These are phyloP conservation scores for Chaetothyriales sp. DNA, from an alignment of 2,329 filamentous ascomycete genomes.

Conservation along the genomic window DNA sequence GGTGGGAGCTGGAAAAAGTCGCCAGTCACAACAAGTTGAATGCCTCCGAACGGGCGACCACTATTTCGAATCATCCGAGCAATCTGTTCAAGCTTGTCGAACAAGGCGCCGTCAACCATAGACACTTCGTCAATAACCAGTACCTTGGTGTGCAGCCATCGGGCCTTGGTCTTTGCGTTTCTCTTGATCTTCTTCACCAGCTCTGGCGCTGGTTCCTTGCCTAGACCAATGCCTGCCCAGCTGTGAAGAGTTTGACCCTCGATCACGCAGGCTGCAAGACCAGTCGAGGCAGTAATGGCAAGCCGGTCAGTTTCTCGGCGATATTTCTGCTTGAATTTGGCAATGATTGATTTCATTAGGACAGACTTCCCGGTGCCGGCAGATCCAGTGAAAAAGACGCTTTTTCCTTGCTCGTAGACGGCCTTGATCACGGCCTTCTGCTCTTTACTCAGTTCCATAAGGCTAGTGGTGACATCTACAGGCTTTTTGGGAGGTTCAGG, in stretches of 20 bases:
- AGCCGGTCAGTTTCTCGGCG: constrained; percentile 65
- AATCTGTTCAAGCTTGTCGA: constrained; percentile 87
- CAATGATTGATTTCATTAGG: constrained; percentile 81
- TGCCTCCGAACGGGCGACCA: constrained; percentile 83
- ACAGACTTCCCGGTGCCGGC: constrained; percentile 96
- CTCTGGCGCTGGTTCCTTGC: constrained; percentile 69
- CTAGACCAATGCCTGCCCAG: constrained; percentile 87
- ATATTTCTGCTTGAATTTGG: constrained; percentile 63
- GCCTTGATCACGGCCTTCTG: constrained; percentile 72
- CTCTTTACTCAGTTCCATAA: constrained; percentile 64
- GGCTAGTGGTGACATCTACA: constrained; percentile 26
- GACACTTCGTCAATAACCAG: constrained; percentile 91
- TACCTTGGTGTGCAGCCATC: constrained; percentile 79
- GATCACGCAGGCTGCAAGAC: constrained; percentile 90
- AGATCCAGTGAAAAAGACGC: constrained; percentile 95
- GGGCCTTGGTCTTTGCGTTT: constrained; percentile 73
- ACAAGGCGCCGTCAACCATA: constrained; percentile 95
- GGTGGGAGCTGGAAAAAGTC: constrained; percentile 97
- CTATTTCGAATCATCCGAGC: constrained; percentile 79
- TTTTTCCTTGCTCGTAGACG: constrained; percentile 66
- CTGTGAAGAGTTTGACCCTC: constrained; percentile 92
- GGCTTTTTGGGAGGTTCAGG: constrained; percentile 30
- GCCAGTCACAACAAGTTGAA: constrained; percentile 87
- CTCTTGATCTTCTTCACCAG: constrained; percentile 82
- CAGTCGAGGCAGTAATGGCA: constrained; percentile 89